Conservation (phyloP, 345 rosid genomes). For the Camelina laxa region DNA sequence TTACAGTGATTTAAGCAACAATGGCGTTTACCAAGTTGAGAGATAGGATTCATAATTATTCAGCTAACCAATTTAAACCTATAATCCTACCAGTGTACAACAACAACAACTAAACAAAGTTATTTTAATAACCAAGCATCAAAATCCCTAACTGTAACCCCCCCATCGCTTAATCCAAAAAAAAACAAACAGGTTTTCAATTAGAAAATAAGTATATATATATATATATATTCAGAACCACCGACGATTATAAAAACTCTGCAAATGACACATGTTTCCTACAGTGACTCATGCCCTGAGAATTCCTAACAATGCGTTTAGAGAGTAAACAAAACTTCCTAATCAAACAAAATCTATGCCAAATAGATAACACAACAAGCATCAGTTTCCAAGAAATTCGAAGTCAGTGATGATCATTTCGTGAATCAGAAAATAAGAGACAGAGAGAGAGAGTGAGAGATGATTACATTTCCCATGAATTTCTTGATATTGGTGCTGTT, state of each 20-base stretch:
- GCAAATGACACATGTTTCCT: neutral
- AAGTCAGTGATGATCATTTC: neutral
- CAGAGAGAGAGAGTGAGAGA: conserved; percentile 14
- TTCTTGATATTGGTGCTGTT: conserved; percentile 80
- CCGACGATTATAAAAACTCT: neutral
- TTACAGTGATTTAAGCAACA: neutral
- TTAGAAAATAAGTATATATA: too few species aligned
- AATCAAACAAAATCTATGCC: too few species aligned
- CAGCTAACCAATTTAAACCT: neutral
- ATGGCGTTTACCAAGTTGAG: neutral
- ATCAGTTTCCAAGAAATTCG: neutral
- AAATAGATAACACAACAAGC: neutral
- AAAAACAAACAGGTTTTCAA: neutral
- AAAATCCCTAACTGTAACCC: neutral
- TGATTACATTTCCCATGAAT: conserved; percentile 78
- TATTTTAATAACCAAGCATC: neutral
- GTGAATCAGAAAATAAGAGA: conserved; percentile 7
- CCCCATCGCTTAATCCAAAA: neutral
- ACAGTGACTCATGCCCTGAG: too few species aligned
- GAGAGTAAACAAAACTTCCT: too few species aligned
- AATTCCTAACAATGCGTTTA: too few species aligned
- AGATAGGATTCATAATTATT: neutral
- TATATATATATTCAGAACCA: too few species aligned
- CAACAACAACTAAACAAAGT: neutral
- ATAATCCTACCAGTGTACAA: neutral